Conservation (phyloP, 306 rosid genomes). For the Fagus sylvatica region DNA sequence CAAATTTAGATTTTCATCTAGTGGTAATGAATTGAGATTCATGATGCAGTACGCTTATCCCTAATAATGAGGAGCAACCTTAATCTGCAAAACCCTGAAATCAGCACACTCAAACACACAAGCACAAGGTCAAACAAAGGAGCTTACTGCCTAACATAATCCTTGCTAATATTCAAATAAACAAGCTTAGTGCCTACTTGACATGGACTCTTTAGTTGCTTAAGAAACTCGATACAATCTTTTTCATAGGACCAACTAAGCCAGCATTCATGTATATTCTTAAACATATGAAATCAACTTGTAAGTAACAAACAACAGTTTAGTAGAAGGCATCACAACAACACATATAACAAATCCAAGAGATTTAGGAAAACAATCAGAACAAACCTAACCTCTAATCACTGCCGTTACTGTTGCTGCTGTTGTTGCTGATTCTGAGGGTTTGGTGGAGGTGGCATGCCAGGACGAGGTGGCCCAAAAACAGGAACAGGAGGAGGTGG, state of each 20-base stretch:
- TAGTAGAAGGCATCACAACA: neutral
- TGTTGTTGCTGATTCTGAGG: slow-evolving; percentile 72
- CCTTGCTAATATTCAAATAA: neutral
- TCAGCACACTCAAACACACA: neutral
- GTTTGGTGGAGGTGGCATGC: slow-evolving; percentile 85
- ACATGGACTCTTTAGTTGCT: no score
- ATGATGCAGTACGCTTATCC: no score
- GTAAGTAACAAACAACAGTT: no score
- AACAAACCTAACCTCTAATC: slow-evolving; percentile 28
- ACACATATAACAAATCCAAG: neutral
- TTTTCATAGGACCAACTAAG: neutral
- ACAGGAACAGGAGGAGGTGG: slow-evolving; percentile 90
- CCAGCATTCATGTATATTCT: neutral
- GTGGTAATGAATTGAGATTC: no score
- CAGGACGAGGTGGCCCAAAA: slow-evolving; percentile 84
- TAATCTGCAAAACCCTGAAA: neutral
- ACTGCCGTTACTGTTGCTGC: slow-evolving; percentile 66
- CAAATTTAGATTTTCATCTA: no score
- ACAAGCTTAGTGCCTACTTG: neutral
- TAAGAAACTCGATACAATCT: neutral
- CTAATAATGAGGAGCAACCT: neutral
- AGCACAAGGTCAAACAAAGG: neutral
- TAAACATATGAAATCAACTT: no score
- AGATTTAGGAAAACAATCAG: neutral
- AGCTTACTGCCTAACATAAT: neutral